A percentile compares a stretch with the other conserved stretches of the same genome.
phyloP scores from a whole-genome alignment of 345 rosid genomes.

The Brassica juncea region DNA sequence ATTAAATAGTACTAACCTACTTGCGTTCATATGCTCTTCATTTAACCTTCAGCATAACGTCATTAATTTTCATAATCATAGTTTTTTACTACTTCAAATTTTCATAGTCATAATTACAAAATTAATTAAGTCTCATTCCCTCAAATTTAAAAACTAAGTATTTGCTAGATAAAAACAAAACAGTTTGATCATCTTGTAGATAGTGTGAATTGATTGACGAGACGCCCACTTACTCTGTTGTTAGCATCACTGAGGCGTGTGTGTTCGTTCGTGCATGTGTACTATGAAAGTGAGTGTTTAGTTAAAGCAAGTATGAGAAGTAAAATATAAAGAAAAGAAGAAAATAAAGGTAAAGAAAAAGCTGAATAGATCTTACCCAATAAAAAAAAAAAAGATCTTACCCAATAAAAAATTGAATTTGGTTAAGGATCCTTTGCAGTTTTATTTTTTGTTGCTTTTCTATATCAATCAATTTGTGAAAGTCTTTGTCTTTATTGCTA shows the following conservation, averaged over 20 bases:
- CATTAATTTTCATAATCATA: constrained; percentile 17
- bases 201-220: constrained; percentile 32
- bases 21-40: neutral
- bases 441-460: constrained; percentile 12
- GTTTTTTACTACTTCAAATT: neutral
- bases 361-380: neutral
- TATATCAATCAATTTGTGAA: constrained; percentile 26
- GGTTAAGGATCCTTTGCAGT: constrained; percentile 23
- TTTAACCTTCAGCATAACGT: neutral
- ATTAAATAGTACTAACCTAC: neutral
- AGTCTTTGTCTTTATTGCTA: constrained; percentile 38
- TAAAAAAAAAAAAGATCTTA: neutral
- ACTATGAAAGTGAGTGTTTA: constrained; percentile 43
- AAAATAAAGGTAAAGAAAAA: constrained; percentile 5
- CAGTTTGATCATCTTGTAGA: constrained; percentile 24
- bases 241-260: constrained; percentile 30
- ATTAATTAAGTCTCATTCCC: neutral
- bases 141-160: neutral
- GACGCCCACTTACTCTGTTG: constrained; percentile 33
- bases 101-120: neutral
- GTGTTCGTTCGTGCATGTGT: constrained; percentile 40
- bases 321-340: neutral
- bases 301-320: constrained; percentile 31
- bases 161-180: neutral
- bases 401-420: neutral